Evolutionary conservation across 1,284 basidiomycete species (phyloP).

Genomic region (Cutaneotrichosporon mucoides): DNA sequence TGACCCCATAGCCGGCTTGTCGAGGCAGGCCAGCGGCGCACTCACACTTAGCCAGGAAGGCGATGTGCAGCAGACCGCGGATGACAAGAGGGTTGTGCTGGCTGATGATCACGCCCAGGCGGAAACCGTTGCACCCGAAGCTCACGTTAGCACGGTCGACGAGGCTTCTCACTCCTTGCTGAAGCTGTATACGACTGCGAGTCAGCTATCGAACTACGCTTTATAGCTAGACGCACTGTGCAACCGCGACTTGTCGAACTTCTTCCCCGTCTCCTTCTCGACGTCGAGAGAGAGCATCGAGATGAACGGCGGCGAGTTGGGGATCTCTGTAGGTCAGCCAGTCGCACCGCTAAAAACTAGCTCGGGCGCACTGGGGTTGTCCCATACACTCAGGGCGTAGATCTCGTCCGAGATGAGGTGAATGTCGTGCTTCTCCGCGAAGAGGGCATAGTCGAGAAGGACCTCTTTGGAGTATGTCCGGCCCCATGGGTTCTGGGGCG

Average conservation of each 20-base stretch:
- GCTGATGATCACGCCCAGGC: slow-evolving; percentile 47
- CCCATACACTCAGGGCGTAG: slow-evolving; percentile 48
- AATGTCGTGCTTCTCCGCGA: slow-evolving; percentile 50
- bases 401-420: slow-evolving; percentile 51
- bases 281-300: slow-evolving; percentile 49
- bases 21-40: slow-evolving; percentile 3
- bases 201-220: slow-evolving; percentile 3
- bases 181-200: slow-evolving; percentile 43
- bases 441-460: slow-evolving; percentile 47
- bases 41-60: slow-evolving; percentile 42
- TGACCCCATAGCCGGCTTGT: too few relatives aligned
- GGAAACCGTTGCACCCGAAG: slow-evolving; percentile 51
- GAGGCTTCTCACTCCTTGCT: slow-evolving; percentile 44
- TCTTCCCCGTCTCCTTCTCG: slow-evolving; percentile 43
- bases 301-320: slow-evolving; percentile 43
- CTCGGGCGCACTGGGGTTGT: slow-evolving; percentile 30
- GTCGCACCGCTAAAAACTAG: too few relatives aligned
- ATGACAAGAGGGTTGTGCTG: slow-evolving; percentile 47
- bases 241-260: slow-evolving; percentile 45
- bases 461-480: slow-evolving; percentile 44
- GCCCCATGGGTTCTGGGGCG: slow-evolving; percentile 51
- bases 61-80: slow-evolving; percentile 41
- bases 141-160: slow-evolving; percentile 17
- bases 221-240: slow-evolving; percentile 31
- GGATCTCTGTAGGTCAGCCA: slow-evolving; percentile 20